These are phyloP conservation scores for Parastagonospora nodorum DNA, from an alignment of 2,329 filamentous ascomycete species.

Conservation along the genomic window DNA sequence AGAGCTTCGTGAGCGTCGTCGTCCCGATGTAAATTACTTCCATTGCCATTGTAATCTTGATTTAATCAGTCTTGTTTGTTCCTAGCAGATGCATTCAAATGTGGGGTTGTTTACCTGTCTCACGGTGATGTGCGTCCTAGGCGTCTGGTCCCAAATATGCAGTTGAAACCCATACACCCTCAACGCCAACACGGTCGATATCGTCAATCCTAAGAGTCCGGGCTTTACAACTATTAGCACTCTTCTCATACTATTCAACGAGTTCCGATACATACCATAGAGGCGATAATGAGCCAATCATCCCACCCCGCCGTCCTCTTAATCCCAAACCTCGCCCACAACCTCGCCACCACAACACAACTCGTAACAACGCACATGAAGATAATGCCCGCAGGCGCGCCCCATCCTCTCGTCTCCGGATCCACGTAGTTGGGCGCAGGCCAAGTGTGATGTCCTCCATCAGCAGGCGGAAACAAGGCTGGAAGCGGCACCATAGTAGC, in stretches of 20 bases:
- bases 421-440: slow-evolving; percentile 12
- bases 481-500: slow-evolving; percentile 5
- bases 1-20: slow-evolving; percentile 20
- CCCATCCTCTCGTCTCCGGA: slow-evolving; percentile 10
- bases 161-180: slow-evolving; percentile 14
- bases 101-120: slow-evolving; percentile 7
- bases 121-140: slow-evolving; percentile 11
- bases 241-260: neutral
- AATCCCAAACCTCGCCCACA: slow-evolving; percentile 17
- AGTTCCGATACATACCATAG: slow-evolving; percentile 10
- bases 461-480: slow-evolving; percentile 11
- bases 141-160: slow-evolving; percentile 18
- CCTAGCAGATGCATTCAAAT: neutral
- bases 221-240: slow-evolving; percentile 2
- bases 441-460: slow-evolving; percentile 10
- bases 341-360: slow-evolving; percentile 14
- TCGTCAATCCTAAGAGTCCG: slow-evolving; percentile 8
- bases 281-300: slow-evolving; percentile 21
- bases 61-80: neutral
- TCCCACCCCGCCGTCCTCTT: slow-evolving; percentile 16
- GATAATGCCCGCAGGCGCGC: slow-evolving; percentile 9
- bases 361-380: slow-evolving; percentile 13
- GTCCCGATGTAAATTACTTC: slow-evolving; percentile 23
- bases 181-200: slow-evolving; percentile 12
- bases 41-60: slow-evolving; percentile 15